Conservation (phyloP, 2,329 filamentous ascomycete genomes). For the Fusarium buxicola region DNA sequence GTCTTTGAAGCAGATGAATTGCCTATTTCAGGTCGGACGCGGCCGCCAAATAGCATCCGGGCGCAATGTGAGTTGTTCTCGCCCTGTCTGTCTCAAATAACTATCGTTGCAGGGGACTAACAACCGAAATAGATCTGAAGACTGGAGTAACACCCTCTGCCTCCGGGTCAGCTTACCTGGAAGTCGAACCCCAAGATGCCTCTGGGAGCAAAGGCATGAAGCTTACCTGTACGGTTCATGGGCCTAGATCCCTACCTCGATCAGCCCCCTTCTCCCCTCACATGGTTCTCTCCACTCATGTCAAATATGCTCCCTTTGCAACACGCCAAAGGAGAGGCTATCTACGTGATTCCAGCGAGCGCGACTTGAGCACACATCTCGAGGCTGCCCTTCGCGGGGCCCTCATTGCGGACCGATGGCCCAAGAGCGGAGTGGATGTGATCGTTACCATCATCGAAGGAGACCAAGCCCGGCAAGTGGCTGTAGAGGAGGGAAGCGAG, state of each 20-base stretch:
- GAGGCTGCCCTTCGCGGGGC: slow-evolving; percentile 91
- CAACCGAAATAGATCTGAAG: slow-evolving; percentile 74
- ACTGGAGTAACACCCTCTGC: slow-evolving; percentile 94
- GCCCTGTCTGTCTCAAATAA: slow-evolving; percentile 1
- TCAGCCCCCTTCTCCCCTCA: slow-evolving; percentile 93
- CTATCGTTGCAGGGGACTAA: slow-evolving; percentile 24
- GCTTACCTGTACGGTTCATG: slow-evolving; percentile 92
- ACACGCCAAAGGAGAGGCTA: slow-evolving; percentile 86
- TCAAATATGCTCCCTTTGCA: slow-evolving; percentile 97
- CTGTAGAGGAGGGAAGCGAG: slow-evolving; percentile 64
- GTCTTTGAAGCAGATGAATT: slow-evolving; percentile 69
- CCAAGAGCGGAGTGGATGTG: slow-evolving; percentile 98
- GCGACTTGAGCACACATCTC: slow-evolving; percentile 89
- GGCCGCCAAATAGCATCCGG: slow-evolving; percentile 77
- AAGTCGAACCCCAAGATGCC: slow-evolving; percentile 65
- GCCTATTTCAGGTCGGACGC: slow-evolving; percentile 60
- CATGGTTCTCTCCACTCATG: slow-evolving; percentile 88
- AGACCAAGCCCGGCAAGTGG: slow-evolving; percentile 77
- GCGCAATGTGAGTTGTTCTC: slow-evolving; percentile 78
- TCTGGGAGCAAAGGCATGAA: slow-evolving; percentile 78
- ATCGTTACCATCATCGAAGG: slow-evolving; percentile 93
- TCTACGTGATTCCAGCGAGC: slow-evolving; percentile 84
- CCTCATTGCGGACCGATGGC: slow-evolving; percentile 94
- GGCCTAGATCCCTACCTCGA: slow-evolving; percentile 88
- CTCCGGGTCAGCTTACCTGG: slow-evolving; percentile 90